A percentile compares a stretch with the other conserved stretches of the same genome.
These are phyloP conservation scores for Neurospora terricola DNA, from an alignment of 495 filamentous ascomycete species.

Conservation along the genomic window DNA sequence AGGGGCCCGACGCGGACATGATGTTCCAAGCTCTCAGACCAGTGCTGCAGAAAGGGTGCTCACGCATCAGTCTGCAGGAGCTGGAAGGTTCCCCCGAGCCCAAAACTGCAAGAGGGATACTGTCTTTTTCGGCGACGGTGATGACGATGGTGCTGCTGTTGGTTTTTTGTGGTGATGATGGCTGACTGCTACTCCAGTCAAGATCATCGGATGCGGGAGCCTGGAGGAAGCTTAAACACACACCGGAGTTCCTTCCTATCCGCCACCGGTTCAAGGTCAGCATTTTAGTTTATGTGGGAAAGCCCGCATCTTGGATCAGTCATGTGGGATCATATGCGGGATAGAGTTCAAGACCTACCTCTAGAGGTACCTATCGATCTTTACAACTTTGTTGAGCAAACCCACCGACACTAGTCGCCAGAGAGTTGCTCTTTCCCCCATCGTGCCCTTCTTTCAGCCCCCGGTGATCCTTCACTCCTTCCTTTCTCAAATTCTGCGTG, in stretches of 20 bases:
- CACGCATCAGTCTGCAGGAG: not conserved
- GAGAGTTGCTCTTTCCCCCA: not conserved
- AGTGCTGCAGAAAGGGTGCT: not conserved
- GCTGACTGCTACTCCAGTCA: not conserved
- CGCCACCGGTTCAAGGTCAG: not conserved
- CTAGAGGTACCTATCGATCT: not conserved
- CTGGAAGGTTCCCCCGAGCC: not conserved
- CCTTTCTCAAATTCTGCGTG: not conserved
- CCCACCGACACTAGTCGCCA: not conserved
- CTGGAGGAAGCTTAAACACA: not conserved
- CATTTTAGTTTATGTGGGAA: not conserved
- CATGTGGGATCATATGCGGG: not conserved
- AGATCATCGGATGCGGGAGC: not conserved
- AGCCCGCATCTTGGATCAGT: not conserved
- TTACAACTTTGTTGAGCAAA: not conserved
- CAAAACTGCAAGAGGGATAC: not conserved
- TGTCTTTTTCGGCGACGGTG: not conserved
- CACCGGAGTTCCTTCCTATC: not conserved
- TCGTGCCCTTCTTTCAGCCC: not conserved
- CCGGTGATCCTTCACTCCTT: not conserved
- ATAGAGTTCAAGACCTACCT: not conserved
- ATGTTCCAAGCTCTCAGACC: not conserved
- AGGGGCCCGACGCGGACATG: not conserved
- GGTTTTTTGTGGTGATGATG: not conserved
- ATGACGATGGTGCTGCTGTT: not conserved